A percentile compares a stretch with the other conserved stretches of the same genome.
These are phyloP conservation scores for Blastobotrys robertii DNA, from an alignment of 805 yeast species.

Conservation along the genomic window DNA sequence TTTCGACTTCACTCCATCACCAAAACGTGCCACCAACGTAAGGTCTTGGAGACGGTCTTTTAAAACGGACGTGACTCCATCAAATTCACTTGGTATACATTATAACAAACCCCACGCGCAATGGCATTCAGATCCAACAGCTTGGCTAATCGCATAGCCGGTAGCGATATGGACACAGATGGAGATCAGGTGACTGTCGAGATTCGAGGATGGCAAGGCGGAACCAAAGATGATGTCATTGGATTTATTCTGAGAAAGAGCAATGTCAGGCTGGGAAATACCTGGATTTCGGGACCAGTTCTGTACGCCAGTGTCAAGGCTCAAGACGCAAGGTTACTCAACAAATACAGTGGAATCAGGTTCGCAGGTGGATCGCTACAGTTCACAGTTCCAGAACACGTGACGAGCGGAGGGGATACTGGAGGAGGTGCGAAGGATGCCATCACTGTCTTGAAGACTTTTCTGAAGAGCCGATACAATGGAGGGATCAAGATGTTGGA, in stretches of 20 bases:
- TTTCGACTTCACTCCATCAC: no score
- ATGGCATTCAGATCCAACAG: neutral
- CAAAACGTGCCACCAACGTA: no score
- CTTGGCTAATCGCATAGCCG: neutral
- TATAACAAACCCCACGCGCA: no score
- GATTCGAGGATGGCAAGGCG: constrained; percentile 76
- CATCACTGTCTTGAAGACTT: constrained; percentile 49
- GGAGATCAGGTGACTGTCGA: constrained; percentile 39
- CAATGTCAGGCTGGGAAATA: constrained; percentile 43
- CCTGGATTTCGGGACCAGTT: constrained; percentile 44
- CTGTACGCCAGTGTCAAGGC: constrained; percentile 51
- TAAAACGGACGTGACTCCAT: no score
- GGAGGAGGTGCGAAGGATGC: constrained; percentile 30
- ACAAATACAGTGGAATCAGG: constrained; percentile 61
- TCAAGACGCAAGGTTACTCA: constrained; percentile 49
- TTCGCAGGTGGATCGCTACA: constrained; percentile 67
- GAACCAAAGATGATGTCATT: constrained; percentile 56
- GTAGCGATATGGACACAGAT: neutral
- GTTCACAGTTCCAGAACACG: constrained; percentile 32
- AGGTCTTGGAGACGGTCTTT: no score
- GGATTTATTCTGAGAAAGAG: constrained; percentile 62
- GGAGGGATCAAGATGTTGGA: constrained; percentile 57
- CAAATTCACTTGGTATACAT: no score
- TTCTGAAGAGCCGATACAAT: constrained; percentile 60
- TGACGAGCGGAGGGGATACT: constrained; percentile 7